Evolutionary conservation across 306 rosid species (phyloP).

Genomic region (Glycine soja): DNA sequence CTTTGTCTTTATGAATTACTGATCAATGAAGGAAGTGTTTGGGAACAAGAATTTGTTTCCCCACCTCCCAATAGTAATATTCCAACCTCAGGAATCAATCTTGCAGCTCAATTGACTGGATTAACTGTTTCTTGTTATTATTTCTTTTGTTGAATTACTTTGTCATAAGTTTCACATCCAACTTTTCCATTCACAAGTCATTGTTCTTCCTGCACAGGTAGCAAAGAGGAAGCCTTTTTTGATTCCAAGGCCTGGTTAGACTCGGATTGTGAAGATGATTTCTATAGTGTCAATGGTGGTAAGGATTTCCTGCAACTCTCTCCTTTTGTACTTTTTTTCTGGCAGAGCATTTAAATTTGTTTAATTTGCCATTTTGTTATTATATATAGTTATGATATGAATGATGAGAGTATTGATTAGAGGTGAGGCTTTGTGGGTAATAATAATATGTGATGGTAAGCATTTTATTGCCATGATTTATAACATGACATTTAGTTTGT

Average conservation of each 20-base stretch:
- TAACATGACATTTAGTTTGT: not conserved
- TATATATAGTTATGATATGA: not conserved
- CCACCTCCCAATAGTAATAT: not conserved
- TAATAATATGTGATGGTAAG: not conserved
- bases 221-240: constrained; percentile 88
- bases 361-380: constrained; percentile 1
- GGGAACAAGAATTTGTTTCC: not conserved
- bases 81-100: not conserved
- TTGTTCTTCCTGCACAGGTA: constrained; percentile 56
- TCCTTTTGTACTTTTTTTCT: constrained; percentile 20
- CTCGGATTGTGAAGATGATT: constrained; percentile 94
- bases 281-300: constrained; percentile 96
- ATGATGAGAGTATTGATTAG: not conserved
- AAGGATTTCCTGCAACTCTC: constrained; percentile 48
- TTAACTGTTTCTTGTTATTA: not conserved
- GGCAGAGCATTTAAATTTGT: not conserved
- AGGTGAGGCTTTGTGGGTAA: not conserved
- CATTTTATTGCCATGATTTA: too few species aligned
- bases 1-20: not conserved
- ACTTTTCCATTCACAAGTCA: not conserved
- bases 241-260: constrained; percentile 89
- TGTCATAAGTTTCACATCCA: not conserved
- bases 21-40: not conserved
- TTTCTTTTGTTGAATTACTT: constrained; percentile 7
- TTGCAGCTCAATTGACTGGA: not conserved